Base-by-base conservation (phyloP, 805 yeast genomes). In the Grigorovia transvaalensis region DNA sequence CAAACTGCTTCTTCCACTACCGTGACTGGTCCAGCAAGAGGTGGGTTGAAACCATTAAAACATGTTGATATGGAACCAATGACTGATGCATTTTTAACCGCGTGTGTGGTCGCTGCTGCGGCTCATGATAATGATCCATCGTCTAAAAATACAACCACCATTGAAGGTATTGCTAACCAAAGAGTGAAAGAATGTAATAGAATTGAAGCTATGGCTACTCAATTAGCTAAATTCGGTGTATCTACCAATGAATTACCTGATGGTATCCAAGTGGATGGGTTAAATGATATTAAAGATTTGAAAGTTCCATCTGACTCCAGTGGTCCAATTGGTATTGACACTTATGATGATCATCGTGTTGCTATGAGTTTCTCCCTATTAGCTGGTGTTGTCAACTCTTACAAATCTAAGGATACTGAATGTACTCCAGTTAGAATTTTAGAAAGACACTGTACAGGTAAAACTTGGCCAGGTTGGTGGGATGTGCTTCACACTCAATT, bases 391-490 rank as follows among this genome's bases (percentile, higher is more conserved):
- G 77, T 79, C 48, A 56, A 63, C 35, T 27, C 35, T 45, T 23
- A 20, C 1, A 18, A 38, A 2, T 41, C 41, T 13, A 19, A 20
- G 2, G 49, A 46, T 13, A 65, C 69, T 46, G 60, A 63, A 1
- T 17, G 38, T 4, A 74, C 72, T 3, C 82, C 86, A 1, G 91
- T 85, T 1, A 73, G 81, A 56, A 81, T 93, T 53, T 80, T 84
- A 58, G 96, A 91, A 64, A 81, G 97, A 70, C 79, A 85, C 27
- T 88, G 97, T 65, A 95, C 96, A 1, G 95, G 91, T 52, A 93
- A 93, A 72, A 93, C 99, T 0, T 93, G 99, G 99, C 99, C 99
- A 19, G 98, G 97, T 42, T 93, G 99, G 99, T 93, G 99, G 99
- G 99, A 93, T 70, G 78, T 82, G 40, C 73, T 93, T 56, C 89